Evolutionary conservation across 2,329 filamentous ascomycete genomes (phyloP), one percentile per base, ranked within the genome.

Genomic region (Nothophoma quercina): DNA sequence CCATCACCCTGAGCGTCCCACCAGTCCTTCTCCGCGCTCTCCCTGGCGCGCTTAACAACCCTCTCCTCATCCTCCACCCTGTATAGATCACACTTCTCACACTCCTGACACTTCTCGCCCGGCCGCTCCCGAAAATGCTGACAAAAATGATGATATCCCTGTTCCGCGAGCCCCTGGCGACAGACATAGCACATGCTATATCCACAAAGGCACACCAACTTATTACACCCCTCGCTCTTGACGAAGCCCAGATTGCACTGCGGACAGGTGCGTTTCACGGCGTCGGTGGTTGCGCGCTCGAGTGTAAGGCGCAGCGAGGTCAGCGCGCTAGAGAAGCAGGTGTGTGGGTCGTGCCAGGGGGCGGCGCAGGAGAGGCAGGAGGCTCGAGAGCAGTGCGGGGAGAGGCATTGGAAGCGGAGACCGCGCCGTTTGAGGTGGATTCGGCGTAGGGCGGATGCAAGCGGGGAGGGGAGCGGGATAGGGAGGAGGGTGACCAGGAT

Each of bases 161-260:
- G 88, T 2, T 78, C 55, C 41, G 84, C 78, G 15, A 83, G 76
- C n/a, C 78, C 75, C 33, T 75, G 70, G 32, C 95, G 90, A 74
- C 95, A 99, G 38, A 98, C 86, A 69, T 99, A 99, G 73, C 95
- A 99, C 93, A 98, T 98, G 64, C 90, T 89, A 77, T 98, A 98
- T 7, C 95, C 95, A 75, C 95, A 99, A 13, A 92, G 87, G 71
- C 95, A 98, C 5, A 91, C 93, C 32, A 99, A 83, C 77, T 98
- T 98, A 80, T 99, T 99, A 83, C 95, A 99, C 66, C 95, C 95
- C 21, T 88, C 87, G 6, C 87, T 88, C 74, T 98, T 98, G 76
- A 99, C 90, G 72, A 98, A 98, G 13, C 88, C 90, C 8, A 93
- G 90, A 63, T 90, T 88, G 79, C 95, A 99, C 39, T 88, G 85